Evolutionary conservation across 106 monocot species (phyloP).

Genomic region (Dendrobium nobile): DNA sequence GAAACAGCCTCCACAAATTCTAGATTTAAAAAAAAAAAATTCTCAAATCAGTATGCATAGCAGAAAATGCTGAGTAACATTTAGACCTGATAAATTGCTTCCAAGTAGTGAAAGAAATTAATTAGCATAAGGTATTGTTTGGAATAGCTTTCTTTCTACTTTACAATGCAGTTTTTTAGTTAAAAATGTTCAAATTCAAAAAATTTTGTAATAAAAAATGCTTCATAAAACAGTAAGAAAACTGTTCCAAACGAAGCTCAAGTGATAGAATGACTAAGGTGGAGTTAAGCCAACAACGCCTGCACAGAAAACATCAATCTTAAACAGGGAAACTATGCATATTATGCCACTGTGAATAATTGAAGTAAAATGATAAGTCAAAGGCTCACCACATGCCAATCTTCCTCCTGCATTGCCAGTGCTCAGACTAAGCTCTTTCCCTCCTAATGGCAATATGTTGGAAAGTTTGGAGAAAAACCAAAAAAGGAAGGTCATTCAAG

Average conservation of each 20-base stretch:
- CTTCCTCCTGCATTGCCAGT: conserved; percentile 90
- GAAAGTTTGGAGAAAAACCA: neutral
- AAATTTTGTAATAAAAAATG: too few relatives aligned
- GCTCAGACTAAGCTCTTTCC: conserved; percentile 73
- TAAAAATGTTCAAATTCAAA: too few relatives aligned
- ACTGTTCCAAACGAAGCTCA: neutral
- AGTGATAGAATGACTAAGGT: neutral
- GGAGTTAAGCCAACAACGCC: conserved; percentile 59
- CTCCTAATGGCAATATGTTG: conserved; percentile 20
- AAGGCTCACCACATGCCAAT: conserved; percentile 68
- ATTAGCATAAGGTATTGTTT: too few relatives aligned
- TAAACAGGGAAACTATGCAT: neutral
- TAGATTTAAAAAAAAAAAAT: neutral
- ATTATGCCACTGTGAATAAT: too few relatives aligned
- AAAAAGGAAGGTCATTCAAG: neutral
- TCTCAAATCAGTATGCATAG: neutral
- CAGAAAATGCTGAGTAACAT: neutral
- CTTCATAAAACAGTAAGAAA: too few relatives aligned
- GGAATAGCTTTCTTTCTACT: too few relatives aligned
- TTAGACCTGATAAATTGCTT: neutral
- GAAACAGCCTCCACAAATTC: too few relatives aligned
- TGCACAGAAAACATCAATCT: conserved; percentile 13
- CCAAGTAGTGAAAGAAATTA: neutral
- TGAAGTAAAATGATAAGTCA: neutral
- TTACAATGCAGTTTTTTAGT: too few relatives aligned